These are phyloP conservation scores for Caloboletus firmus DNA, from an alignment of 1,284 basidiomycete genomes.

Conservation along the genomic window DNA sequence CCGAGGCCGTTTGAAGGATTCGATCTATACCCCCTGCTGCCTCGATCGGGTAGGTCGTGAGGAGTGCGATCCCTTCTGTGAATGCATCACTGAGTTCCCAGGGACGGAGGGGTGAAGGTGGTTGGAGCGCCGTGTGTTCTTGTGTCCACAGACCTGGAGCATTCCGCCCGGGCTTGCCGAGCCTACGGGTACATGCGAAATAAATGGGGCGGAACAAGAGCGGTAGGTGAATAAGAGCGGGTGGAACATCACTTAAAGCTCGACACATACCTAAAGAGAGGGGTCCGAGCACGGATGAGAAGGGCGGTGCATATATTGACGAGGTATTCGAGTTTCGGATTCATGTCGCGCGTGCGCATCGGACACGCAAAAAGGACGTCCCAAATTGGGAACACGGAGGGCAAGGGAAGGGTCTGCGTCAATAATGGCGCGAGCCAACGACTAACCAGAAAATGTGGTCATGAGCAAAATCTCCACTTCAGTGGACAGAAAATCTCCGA, in stretches of 20 bases:
- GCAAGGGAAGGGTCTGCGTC: conserved; percentile 66
- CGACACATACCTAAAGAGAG: conserved; percentile 53
- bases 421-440: conserved; percentile 76
- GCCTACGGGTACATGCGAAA: conserved; percentile 37
- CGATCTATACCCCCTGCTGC: conserved; percentile 66
- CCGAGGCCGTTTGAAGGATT: conserved; percentile 64
- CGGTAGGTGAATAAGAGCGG: not conserved
- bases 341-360: conserved; percentile 51
- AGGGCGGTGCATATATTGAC: conserved; percentile 68
- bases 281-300: conserved; percentile 55
- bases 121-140: conserved; percentile 40
- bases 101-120: conserved; percentile 47
- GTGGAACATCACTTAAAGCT: not conserved
- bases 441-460: conserved; percentile 37
- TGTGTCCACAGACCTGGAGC: conserved; percentile 57
- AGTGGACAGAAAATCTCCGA: not conserved
- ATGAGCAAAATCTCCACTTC: not conserved
- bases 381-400: conserved; percentile 63
- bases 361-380: conserved; percentile 66
- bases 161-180: conserved; percentile 49
- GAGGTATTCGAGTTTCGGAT: conserved; percentile 65
- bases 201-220: not conserved
- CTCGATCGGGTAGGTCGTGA: conserved; percentile 63
- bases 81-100: conserved; percentile 66
- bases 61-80: conserved; percentile 60